phyloP scores from a whole-genome alignment of 768 basidiomycete species.

The Tricholomella constricta region DNA sequence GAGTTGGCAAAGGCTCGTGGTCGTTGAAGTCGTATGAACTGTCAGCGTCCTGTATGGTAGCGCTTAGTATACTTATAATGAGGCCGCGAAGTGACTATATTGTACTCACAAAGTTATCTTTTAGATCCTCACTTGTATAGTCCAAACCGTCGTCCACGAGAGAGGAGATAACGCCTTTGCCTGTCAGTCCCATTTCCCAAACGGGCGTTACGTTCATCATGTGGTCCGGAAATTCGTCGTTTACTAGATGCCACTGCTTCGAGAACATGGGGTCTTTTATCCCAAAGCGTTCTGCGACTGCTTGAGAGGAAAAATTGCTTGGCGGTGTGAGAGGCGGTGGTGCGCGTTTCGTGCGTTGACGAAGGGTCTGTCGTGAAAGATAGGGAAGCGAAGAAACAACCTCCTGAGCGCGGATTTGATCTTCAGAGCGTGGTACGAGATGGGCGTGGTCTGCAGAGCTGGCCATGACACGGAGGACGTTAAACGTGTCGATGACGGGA shows the following conservation, averaged over 20 bases:
- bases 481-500: constrained; percentile 50
- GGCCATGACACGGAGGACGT: constrained; percentile 41
- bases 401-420: constrained; percentile 38
- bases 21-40: constrained; percentile 98
- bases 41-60: constrained; percentile 65
- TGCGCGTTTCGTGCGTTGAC: constrained; percentile 73
- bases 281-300: constrained; percentile 18
- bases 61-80: background rate
- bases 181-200: constrained; percentile 91
- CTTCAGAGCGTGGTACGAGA: constrained; percentile 39
- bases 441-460: constrained; percentile 21
- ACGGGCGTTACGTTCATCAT: constrained; percentile 92
- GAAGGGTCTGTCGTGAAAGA: constrained; percentile 62
- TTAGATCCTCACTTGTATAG: constrained; percentile 83
- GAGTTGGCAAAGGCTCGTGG: constrained; percentile 83
- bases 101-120: constrained; percentile 84
- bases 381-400: constrained; percentile 60
- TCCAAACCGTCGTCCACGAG: constrained; percentile 97
- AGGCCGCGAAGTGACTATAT: background rate
- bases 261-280: constrained; percentile 83
- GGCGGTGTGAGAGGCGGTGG: constrained; percentile 57
- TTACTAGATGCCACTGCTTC: constrained; percentile 87
- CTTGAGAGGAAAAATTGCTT: constrained; percentile 11
- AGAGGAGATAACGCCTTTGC: constrained; percentile 82
- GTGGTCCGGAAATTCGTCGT: constrained; percentile 77